Evolutionary conservation across 768 basidiomycete genomes (phyloP), one percentile per base, ranked within the genome.

Genomic region (Macrolepiota fuliginosa): DNA sequence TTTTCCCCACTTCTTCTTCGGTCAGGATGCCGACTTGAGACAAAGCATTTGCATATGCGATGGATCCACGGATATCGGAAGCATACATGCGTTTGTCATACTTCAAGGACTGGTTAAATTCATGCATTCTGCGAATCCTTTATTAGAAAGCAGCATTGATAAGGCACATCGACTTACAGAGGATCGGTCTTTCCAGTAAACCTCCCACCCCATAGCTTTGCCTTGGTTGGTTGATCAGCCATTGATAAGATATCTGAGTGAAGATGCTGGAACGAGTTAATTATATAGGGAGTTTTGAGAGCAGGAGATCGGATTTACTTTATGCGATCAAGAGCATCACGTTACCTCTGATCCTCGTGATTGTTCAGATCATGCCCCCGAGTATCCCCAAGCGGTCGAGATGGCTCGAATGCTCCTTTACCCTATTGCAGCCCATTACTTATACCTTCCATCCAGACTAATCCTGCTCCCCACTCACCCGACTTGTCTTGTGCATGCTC

Each of bases 31-130:
- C 90, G 15, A 88, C 88, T 45, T 86, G 84, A 11, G 85, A 78
- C 62, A 98, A 80, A 1, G 92, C 90, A 73, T 92, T 96, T 32
- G 97, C 88, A 72, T 98, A 98, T 3, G 97, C 96, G 70, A 97
- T 96, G 17, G 96, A 98, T 1, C 96, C 96, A 58, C 81, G 83
- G 66, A 98, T 91, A 68, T 99, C 97, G 25, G 87, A 94, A 10
- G 85, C 83, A 71, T 95, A 86, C 95, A 99, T 98, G 45, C 93
- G 84, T 72, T 92, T 86, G 73, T 98, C 96, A 74, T 98, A 99
- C 64, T 84, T 87, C 67, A 99, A 81, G 25, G 95, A 98, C 73
- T 98, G 94, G 73, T 98, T 98, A 80, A 96, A 98, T 32, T 87
- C 91, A 74, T 97, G 94, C 96, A 98, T 98, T 49, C 94, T 96